Evolutionary conservation across 2,329 filamentous ascomycete genomes (phyloP).

Genomic region (Sodiomyces alkalinus): DNA sequence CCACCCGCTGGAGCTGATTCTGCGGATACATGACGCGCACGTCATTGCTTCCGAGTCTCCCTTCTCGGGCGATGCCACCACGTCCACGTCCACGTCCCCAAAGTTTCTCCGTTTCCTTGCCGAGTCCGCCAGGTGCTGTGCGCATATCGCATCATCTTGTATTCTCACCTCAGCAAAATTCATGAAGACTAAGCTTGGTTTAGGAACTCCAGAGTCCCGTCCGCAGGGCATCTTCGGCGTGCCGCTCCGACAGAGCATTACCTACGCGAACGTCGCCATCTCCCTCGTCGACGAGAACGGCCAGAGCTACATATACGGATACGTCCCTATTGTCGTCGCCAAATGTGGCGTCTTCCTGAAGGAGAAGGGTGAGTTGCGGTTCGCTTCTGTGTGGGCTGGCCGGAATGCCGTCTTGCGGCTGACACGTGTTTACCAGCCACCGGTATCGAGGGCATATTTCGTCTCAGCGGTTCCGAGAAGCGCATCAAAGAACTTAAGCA

Average conservation of each 20-base stretch:
- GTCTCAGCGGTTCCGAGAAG: conserved; percentile 89
- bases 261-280: conserved; percentile 95
- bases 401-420: conserved; percentile 10
- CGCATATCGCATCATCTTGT: too few species aligned
- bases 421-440: conserved; percentile 48
- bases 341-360: conserved; percentile 97
- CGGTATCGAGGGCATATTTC: conserved; percentile 90
- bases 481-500: conserved; percentile 92
- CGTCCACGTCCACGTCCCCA: too few species aligned
- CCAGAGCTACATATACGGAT: conserved; percentile 94
- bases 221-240: conserved; percentile 83
- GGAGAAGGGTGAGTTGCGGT: conserved; percentile 64
- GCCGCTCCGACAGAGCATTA: conserved; percentile 83
- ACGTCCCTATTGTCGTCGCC: conserved; percentile 94
- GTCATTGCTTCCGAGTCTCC: conserved; percentile 1
- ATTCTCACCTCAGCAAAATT: too few species aligned
- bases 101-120: too few species aligned
- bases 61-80: conserved; percentile 8
- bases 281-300: conserved; percentile 86
- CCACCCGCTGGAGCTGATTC: conserved; percentile 3
- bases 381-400: not conserved
- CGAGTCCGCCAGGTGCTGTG: too few species aligned
- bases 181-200: conserved; percentile 9
- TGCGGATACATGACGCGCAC: conserved; percentile 7
- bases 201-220: conserved; percentile 27